These are phyloP conservation scores for Cordyceps fumosorosea DNA, from an alignment of 2,329 filamentous ascomycete species.

Conservation along the genomic window DNA sequence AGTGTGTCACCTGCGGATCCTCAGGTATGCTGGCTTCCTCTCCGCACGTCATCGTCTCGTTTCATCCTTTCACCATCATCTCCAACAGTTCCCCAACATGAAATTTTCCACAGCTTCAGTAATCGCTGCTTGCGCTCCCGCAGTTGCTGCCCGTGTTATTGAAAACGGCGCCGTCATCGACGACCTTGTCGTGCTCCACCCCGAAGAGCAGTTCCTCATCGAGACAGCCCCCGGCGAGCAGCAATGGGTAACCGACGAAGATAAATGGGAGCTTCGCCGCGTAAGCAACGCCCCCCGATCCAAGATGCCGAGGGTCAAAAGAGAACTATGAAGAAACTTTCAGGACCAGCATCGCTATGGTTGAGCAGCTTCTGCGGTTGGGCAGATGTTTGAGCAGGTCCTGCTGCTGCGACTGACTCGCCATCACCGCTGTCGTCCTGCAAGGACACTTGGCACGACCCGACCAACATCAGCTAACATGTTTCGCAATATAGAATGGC, in stretches of 20 bases:
- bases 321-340: too few species aligned
- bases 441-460: background rate
- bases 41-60: conserved; percentile 1
- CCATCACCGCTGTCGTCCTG: background rate
- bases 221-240: conserved; percentile 80
- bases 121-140: conserved; percentile 48
- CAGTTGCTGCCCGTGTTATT: conserved; percentile 49
- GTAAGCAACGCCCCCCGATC: conserved; percentile 43
- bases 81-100: conserved; percentile 30
- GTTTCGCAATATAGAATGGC: conserved; percentile 47
- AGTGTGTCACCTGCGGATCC: background rate
- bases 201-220: conserved; percentile 54
- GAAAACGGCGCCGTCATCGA: conserved; percentile 30
- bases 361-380: too few species aligned
- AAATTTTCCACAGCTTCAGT: conserved; percentile 47
- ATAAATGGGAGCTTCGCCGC: conserved; percentile 86
- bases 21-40: background rate
- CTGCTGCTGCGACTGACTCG: background rate
- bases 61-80: background rate
- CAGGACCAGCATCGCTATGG: too few species aligned
- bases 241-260: conserved; percentile 82
- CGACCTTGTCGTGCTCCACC: conserved; percentile 43
- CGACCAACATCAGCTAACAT: background rate
- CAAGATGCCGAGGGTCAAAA: background rate
- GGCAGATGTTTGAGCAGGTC: too few species aligned